These are phyloP conservation scores for Fusarium anguioides DNA, from an alignment of 2,329 filamentous ascomycete genomes.

Conservation along the genomic window DNA sequence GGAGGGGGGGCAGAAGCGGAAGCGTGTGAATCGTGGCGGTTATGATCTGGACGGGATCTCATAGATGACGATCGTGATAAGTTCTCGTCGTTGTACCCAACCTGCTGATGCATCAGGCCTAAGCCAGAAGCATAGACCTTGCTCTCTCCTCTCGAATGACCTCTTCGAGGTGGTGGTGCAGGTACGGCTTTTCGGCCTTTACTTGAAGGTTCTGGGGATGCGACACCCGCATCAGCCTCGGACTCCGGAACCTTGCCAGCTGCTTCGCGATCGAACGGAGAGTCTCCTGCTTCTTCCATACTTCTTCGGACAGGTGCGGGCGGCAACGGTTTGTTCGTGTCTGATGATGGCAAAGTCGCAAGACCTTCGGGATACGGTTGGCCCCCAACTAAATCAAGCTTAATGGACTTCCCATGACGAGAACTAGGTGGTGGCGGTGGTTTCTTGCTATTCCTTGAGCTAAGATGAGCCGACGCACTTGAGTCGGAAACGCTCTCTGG, in stretches of 20 bases:
- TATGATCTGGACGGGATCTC: conserved; percentile 58
- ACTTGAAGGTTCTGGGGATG: conserved; percentile 48
- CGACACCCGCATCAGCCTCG: conserved; percentile 47
- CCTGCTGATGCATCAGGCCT: conserved; percentile 19
- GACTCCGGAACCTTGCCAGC: conserved; percentile 63
- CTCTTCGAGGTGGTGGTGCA: conserved; percentile 62
- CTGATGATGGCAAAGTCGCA: conserved; percentile 32
- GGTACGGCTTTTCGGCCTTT: conserved; percentile 58
- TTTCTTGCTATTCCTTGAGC: conserved; percentile 63
- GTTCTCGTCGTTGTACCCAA: conserved; percentile 51
- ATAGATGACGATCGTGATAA: conserved; percentile 62
- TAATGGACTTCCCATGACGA: conserved; percentile 81
- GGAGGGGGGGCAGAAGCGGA: conserved; percentile 67
- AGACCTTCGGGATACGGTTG: conserved; percentile 44
- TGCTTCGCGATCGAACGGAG: conserved; percentile 65
- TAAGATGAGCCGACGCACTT: conserved; percentile 41
- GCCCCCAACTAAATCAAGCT: conserved; percentile 53
- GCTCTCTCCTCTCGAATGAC: conserved; percentile 60
- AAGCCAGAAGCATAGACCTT: conserved; percentile 44
- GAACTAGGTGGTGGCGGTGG: conserved; percentile 78
- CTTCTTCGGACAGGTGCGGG: conserved; percentile 61
- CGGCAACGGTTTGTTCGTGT: conserved; percentile 67
- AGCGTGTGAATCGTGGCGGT: conserved; percentile 55
- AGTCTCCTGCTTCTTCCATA: conserved; percentile 61
- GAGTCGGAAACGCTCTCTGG: conserved; percentile 44